Evolutionary conservation across 805 yeast species (phyloP), one percentile per base, ranked within the genome.

Genomic region (Wickerhamomyces bovis): DNA sequence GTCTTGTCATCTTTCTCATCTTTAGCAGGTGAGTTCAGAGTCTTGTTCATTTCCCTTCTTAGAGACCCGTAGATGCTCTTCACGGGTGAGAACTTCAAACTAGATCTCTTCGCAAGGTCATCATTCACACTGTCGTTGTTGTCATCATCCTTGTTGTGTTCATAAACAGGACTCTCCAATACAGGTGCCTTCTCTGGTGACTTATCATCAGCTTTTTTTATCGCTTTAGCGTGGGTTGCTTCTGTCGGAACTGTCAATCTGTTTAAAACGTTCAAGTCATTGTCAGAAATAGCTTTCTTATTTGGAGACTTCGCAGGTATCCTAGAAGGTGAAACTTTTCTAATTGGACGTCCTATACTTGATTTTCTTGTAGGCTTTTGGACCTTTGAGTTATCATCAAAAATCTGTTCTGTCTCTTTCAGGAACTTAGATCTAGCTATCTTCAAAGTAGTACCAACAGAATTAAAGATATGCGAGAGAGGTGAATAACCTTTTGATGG

Each of bases 41-140:
- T 16, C 20, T 47, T 49, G 30, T 56, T 57, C 61, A 60, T 48
- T 35, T 60, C 57, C 13, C 39, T 44, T 48, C 62, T 56, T 36
- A 60, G 30, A 7, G 51, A 47, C 1, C 62, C 61, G 46, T 59
- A 60, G 10, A 58, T 52, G 22, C 62, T 59, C 40, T 54, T 56
- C 13, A 59, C 63, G 12, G 64, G 64, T 2, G 64, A 56, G 39
- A 60, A 56, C 28, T 49, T 51, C 28, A 52, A 39, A 36, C 55
- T 50, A 1, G 47, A 44, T 13, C 51, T 53, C n/a, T 48, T 51
- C 20, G 47, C 45, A 35, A 47, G 50, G 21, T 47, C 42, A 2
- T 50, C 49, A 16, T 47, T 42, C 33, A 45, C 39, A 2, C 41
- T 26, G 4, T 46, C 45, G 28, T 25, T 25, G 28, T 25, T 25